Base-by-base conservation (phyloP, 495 filamentous ascomycete genomes). In the Stereocaulon alpinum region DNA sequence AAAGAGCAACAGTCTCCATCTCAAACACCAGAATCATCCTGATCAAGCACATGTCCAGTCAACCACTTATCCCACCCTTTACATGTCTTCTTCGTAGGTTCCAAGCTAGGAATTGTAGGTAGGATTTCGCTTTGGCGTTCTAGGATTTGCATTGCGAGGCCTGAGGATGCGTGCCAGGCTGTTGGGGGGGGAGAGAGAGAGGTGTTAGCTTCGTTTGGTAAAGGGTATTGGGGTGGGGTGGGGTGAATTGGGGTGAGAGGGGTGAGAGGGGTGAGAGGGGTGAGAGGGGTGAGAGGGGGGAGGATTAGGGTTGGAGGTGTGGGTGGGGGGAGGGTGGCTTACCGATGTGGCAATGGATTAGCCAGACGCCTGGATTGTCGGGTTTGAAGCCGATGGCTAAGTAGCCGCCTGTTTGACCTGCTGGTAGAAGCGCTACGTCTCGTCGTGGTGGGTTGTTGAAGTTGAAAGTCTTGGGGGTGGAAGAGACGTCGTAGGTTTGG, bases 351-450 rank as follows among this genome's bases (percentile, higher is more conserved):
- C 81, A 83, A 60, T 84, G 80, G 55, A 81, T 66, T 9, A 78
- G 67, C 81, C 81, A 84, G 1, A 73, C 68, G 9, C 80, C 79
- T 9, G 78, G 78, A 61, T 83, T 83, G 59, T 83, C 79, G 22
- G 76, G 74, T 68, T 73, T 67, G 64, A 81, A 82, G 12, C 70
- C 80, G 9, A 83, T 71, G 12, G 76, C 74, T 12, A 82, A 60
- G 50, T 75, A 76, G 2, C 81, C 80, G 24, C 51, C 58, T 12
- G 34, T 9, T 2, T 37, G 4, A 1, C 24, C 24, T 0, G 63
- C 44, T 3, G 74, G 73, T 0, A 84, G 64, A 61, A 79, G 66
- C 3, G 77, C 79, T 6, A 77, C 74, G 58, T 83, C 80, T 22
- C 80, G 72, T 20, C 80, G 72, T 7, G 76, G 70, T 6, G 80